A percentile compares a stretch with the other conserved stretches of the same genome.
These are phyloP conservation scores for Aphanomyces astaci DNA, from an alignment of 352 stramenopile genomes.

Conservation along the genomic window DNA sequence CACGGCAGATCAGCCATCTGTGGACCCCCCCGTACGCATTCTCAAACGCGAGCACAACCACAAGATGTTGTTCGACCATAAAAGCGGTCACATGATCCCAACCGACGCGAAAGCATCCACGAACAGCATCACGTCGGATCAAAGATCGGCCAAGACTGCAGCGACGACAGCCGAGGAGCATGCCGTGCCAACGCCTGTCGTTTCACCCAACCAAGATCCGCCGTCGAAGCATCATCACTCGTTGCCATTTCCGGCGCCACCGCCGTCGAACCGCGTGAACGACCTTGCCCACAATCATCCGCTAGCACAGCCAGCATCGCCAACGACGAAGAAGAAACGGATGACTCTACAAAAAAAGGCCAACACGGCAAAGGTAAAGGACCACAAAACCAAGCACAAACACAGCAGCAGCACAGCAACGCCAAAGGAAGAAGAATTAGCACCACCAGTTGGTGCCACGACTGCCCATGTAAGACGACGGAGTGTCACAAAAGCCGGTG, in stretches of 20 bases:
- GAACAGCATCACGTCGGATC: not conserved
- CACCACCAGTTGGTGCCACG: not conserved
- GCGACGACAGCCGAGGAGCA: too few species aligned
- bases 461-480: not conserved
- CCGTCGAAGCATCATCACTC: not conserved
- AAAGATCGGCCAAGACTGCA: too few species aligned
- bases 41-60: slow-evolving; percentile 39
- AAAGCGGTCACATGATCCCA: slow-evolving; percentile 46
- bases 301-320: not conserved
- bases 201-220: too few species aligned
- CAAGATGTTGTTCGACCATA: slow-evolving; percentile 69
- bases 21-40: slow-evolving; percentile 31
- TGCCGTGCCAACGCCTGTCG: too few species aligned
- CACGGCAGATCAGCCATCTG: not conserved
- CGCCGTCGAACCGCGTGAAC: not conserved
- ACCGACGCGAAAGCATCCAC: not conserved
- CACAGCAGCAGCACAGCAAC: too few species aligned
- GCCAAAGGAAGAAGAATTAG: too few species aligned
- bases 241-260: not conserved
- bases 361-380: too few species aligned
- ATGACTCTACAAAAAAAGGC: too few species aligned
- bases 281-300: not conserved
- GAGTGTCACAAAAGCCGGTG: not conserved
- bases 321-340: too few species aligned
- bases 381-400: too few species aligned